Percentiles rank a stretch among this genome's conserved stretches.
Evolutionary conservation across 345 rosid species (phyloP).

Genomic region (Dipteronia dyeriana): DNA sequence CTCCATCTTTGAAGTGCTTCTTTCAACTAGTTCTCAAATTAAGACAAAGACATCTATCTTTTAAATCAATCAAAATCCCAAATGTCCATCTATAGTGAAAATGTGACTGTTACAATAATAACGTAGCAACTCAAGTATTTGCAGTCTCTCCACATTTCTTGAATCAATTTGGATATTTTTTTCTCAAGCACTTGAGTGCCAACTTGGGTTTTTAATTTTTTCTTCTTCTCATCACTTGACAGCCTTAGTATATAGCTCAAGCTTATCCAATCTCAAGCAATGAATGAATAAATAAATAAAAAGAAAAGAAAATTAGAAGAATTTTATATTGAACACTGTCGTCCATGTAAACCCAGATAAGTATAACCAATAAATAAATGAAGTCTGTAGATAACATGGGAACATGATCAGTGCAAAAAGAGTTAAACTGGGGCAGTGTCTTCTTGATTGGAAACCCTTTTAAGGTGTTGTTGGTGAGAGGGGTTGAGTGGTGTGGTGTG

Average conservation of each 20-base stretch:
- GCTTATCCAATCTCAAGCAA: not conserved
- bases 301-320: not conserved
- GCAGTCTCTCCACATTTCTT: not conserved
- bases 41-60: not conserved
- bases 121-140: not conserved
- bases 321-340: not conserved
- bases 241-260: not conserved
- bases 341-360: not conserved
- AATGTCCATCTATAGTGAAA: not conserved
- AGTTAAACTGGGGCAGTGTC: not conserved
- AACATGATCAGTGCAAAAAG: slow-evolving; percentile 1
- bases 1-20: not conserved
- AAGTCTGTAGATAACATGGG: not conserved
- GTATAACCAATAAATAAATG: not conserved
- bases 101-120: too few relatives aligned
- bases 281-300: not conserved
- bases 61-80: not conserved
- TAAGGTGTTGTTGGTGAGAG: not conserved
- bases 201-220: not conserved
- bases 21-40: slow-evolving; percentile 6
- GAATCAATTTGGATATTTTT: too few relatives aligned
- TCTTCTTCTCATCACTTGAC: too few relatives aligned
- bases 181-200: not conserved
- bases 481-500: not conserved
- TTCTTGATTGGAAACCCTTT: slow-evolving; percentile 7